Percentiles rank a stretch among this genome's conserved stretches.
phyloP scores from a whole-genome alignment of 768 basidiomycete species.

The Boletus tomentosulus region DNA sequence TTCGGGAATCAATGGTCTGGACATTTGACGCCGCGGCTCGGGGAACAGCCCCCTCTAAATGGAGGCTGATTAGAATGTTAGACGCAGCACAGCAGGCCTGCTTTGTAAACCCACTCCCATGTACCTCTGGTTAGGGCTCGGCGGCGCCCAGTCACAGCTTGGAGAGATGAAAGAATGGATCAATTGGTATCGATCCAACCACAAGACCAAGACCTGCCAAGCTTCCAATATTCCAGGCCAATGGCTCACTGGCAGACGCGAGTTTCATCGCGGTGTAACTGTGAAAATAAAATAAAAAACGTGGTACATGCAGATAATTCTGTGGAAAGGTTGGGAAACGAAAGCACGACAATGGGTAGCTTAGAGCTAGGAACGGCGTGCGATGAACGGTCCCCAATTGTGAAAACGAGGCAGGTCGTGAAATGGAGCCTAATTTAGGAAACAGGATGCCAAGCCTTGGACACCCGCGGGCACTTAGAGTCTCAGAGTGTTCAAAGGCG shows the following conservation, averaged over 20 bases:
- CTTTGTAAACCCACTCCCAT: constrained; percentile 13
- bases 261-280: constrained; percentile 6
- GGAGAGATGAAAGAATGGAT: constrained; percentile 10
- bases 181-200: constrained; percentile 7
- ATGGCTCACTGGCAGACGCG: not conserved
- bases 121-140: constrained; percentile 6
- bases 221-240: not conserved
- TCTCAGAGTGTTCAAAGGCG: not conserved
- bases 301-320: constrained; percentile 3
- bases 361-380: constrained; percentile 9
- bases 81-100: constrained; percentile 23
- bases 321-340: constrained; percentile 16
- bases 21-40: constrained; percentile 29
- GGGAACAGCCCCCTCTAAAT: constrained; percentile 32
- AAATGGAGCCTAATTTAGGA: constrained; percentile 14
- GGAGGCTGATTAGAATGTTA: constrained; percentile 28
- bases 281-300: constrained; percentile 1
- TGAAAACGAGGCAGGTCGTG: constrained; percentile 20
- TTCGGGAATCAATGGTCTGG: constrained; percentile 31
- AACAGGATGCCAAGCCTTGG: constrained; percentile 6
- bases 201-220: constrained; percentile 4
- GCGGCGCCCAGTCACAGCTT: constrained; percentile 17
- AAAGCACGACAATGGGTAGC: constrained; percentile 6
- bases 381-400: constrained; percentile 9
- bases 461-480: too few species aligned